phyloP scores from a whole-genome alignment of 257 asterid genomes.

The Catharanthus roseus region DNA sequence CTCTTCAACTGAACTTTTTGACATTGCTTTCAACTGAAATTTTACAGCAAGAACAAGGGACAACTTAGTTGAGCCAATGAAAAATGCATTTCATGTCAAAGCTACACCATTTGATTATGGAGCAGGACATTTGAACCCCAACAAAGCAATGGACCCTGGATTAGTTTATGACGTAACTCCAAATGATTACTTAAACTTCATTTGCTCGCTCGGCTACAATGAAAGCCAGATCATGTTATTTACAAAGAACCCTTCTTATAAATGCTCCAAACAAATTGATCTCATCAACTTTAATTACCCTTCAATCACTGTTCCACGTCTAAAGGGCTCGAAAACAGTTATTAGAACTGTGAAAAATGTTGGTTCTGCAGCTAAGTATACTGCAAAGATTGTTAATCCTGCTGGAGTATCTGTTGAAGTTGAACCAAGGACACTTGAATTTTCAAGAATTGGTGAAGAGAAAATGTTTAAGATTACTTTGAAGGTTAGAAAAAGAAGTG shows the following conservation, averaged over 20 bases:
- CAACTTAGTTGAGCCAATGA: slow-evolving; percentile 47
- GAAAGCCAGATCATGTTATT: slow-evolving; percentile 30
- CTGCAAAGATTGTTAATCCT: slow-evolving; percentile 43
- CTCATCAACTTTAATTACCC: slow-evolving; percentile 74
- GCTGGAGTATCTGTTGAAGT: slow-evolving; percentile 43
- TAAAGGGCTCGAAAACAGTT: slow-evolving; percentile 40
- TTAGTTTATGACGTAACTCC: not conserved
- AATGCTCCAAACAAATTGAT: slow-evolving; percentile 36
- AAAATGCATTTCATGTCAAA: slow-evolving; percentile 43
- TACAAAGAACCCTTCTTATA: slow-evolving; percentile 25
- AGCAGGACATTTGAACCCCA: slow-evolving; percentile 80
- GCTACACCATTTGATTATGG: slow-evolving; percentile 80
- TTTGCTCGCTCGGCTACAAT: slow-evolving; percentile 47
- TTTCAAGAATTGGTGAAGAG: slow-evolving; percentile 28
- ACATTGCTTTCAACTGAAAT: not conserved
- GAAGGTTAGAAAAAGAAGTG: slow-evolving; percentile 14
- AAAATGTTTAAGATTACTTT: slow-evolving; percentile 10
- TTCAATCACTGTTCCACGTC: slow-evolving; percentile 72
- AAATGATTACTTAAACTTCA: not conserved
- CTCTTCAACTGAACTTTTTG: not conserved
- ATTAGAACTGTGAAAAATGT: slow-evolving; percentile 63
- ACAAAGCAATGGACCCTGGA: slow-evolving; percentile 54
- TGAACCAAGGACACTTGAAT: slow-evolving; percentile 40
- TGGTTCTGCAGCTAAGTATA: slow-evolving; percentile 56
- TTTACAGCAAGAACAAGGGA: slow-evolving; percentile 65